These are phyloP conservation scores for Tricholoma terreum DNA, from an alignment of 768 basidiomycete species.

Conservation along the genomic window DNA sequence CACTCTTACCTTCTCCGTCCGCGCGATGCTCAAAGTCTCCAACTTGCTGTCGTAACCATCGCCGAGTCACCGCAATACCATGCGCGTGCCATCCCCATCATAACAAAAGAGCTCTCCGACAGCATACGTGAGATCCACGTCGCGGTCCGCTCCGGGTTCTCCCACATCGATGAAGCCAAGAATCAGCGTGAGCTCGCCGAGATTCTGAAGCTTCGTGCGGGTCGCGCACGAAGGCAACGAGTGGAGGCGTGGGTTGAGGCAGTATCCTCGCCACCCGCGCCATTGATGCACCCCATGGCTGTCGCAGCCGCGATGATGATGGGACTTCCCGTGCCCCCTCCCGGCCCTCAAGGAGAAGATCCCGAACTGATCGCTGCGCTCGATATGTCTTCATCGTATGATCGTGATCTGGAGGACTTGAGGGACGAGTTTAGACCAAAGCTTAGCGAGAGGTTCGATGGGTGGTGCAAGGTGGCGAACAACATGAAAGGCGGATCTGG, in stretches of 20 bases:
- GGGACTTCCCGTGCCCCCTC: constrained; percentile 31
- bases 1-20: constrained; percentile 60
- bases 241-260: constrained; percentile 52
- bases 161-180: constrained; percentile 39
- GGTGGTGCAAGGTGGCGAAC: constrained; percentile 46
- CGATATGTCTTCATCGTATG: constrained; percentile 44
- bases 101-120: constrained; percentile 53
- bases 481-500: constrained; percentile 36
- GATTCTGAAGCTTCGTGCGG: constrained; percentile 42
- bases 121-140: constrained; percentile 40
- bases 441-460: constrained; percentile 53
- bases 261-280: constrained; percentile 36
- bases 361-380: constrained; percentile 49
- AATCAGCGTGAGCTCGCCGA: constrained; percentile 40
- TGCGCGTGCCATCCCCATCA: constrained; percentile 36
- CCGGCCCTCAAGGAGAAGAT: constrained; percentile 37
- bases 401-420: constrained; percentile 58
- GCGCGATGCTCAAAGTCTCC: constrained; percentile 47
- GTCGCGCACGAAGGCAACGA: constrained; percentile 40
- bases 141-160: constrained; percentile 45
- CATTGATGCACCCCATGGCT: constrained; percentile 49
- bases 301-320: constrained; percentile 58
- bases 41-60: constrained; percentile 36
- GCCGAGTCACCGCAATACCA: constrained; percentile 31
- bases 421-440: constrained; percentile 59